Evolutionary conservation across 495 filamentous ascomycete genomes (phyloP).

Genomic region (Penicillium bialowiezense): DNA sequence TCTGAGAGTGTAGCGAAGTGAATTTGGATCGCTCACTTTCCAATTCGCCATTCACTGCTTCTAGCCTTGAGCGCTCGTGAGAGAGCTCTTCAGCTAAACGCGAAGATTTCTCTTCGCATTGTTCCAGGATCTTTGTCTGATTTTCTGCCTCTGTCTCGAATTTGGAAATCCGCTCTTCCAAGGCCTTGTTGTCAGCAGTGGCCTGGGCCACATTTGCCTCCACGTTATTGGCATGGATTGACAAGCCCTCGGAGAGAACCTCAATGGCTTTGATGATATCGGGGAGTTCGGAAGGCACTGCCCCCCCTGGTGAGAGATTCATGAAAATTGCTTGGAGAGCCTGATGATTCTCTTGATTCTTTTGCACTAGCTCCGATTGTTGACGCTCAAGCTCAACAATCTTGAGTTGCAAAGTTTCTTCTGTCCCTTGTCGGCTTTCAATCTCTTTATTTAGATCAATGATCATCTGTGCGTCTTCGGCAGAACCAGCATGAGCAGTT

Average conservation of each 20-base stretch:
- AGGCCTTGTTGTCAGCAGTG: conserved; percentile 40
- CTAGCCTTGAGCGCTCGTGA: conserved; percentile 56
- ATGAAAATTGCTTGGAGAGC: conserved; percentile 61
- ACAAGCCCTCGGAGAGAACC: conserved; percentile 55
- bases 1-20: conserved; percentile 59
- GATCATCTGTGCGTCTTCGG: conserved; percentile 54
- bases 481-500: conserved; percentile 51
- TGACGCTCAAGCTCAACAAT: conserved; percentile 49
- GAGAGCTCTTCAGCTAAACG: conserved; percentile 41
- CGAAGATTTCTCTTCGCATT: conserved; percentile 35
- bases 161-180: conserved; percentile 49
- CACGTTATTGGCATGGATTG: conserved; percentile 41
- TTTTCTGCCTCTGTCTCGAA: conserved; percentile 37
- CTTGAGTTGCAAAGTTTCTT: conserved; percentile 40
- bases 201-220: conserved; percentile 39
- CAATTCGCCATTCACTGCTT: conserved; percentile 60
- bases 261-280: conserved; percentile 64
- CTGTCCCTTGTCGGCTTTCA: conserved; percentile 50
- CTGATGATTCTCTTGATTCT: conserved; percentile 49
- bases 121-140: conserved; percentile 45
- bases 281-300: conserved; percentile 54
- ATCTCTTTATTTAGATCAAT: conserved; percentile 43
- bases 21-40: conserved; percentile 64
- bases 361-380: conserved; percentile 42
- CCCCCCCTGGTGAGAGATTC: conserved; percentile 55